A percentile compares a stretch with the other conserved stretches of the same genome.
phyloP scores from a whole-genome alignment of 2,329 filamentous ascomycete species.

The Plenodomus lindquistii region DNA sequence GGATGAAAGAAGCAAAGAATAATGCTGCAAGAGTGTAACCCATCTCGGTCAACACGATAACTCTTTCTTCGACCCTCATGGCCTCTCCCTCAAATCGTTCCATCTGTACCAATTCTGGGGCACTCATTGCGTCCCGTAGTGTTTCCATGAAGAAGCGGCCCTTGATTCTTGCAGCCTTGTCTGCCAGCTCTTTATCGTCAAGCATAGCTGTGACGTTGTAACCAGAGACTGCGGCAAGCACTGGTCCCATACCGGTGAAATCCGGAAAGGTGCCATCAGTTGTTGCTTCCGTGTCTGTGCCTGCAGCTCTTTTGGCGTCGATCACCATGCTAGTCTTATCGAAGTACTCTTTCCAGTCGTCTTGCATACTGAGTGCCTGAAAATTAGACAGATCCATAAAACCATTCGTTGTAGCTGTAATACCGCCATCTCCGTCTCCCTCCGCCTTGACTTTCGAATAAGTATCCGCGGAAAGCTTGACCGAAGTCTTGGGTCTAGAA shows the following conservation, averaged over 20 bases:
- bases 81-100: constrained; percentile 3
- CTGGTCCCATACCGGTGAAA: constrained; percentile 11
- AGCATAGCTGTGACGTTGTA: constrained; percentile 14
- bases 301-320: not conserved
- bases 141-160: constrained; percentile 21
- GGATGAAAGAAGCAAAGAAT: constrained; percentile 15
- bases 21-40: constrained; percentile 15
- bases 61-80: constrained; percentile 9
- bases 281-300: not conserved
- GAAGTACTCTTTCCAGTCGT: constrained; percentile 7
- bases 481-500: not conserved
- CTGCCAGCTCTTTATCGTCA: constrained; percentile 5
- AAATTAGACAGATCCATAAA: not conserved
- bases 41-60: constrained; percentile 19
- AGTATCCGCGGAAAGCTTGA: not conserved
- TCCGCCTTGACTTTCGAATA: not conserved
- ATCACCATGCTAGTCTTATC: constrained; percentile 1
- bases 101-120: not conserved
- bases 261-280: not conserved
- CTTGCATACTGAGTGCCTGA: not conserved
- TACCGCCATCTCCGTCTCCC: not conserved
- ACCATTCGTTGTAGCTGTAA: not conserved
- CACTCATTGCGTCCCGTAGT: constrained; percentile 12
- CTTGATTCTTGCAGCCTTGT: constrained; percentile 14
- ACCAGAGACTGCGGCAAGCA: constrained; percentile 12